These are phyloP conservation scores for Globisporangium okanoganense DNA, from an alignment of 352 stramenopile species.

Conservation along the genomic window DNA sequence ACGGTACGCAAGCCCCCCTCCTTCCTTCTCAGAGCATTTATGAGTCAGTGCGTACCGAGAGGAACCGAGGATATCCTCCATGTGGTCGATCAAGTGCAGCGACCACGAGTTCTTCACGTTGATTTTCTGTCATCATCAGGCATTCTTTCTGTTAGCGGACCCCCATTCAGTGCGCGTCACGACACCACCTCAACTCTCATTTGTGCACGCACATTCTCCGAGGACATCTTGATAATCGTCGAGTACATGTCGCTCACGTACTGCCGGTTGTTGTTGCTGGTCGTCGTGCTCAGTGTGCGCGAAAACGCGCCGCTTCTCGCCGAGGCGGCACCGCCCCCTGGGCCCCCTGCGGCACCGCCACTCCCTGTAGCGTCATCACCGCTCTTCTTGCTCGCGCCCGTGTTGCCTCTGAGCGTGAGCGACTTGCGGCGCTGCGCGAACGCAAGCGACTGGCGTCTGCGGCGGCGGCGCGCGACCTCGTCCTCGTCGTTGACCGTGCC, in stretches of 20 bases:
- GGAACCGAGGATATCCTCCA: constrained; percentile 91
- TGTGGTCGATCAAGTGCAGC: constrained; percentile 96
- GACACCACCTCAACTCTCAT: neutral
- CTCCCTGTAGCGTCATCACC: neutral
- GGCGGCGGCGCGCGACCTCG: constrained; percentile 57
- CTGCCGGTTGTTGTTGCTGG: constrained; percentile 45
- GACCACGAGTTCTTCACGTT: constrained; percentile 97
- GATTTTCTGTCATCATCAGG: constrained; percentile 84
- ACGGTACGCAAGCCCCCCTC: neutral
- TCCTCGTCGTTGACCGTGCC: constrained; percentile 51
- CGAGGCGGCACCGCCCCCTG: neutral
- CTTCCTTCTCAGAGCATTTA: neutral
- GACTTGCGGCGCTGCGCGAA: constrained; percentile 72
- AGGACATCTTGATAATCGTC: constrained; percentile 91
- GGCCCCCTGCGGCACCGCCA: neutral
- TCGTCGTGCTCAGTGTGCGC: constrained; percentile 5
- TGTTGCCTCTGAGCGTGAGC: constrained; percentile 37
- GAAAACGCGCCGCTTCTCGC: constrained; percentile 8
- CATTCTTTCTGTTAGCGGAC: neutral
- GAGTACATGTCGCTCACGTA: constrained; percentile 92
- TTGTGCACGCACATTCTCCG: constrained; percentile 68
- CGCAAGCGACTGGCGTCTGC: constrained; percentile 56
- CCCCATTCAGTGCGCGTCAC: neutral
- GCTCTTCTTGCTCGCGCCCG: constrained; percentile 23
- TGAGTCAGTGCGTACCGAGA: constrained; percentile 35